Evolutionary conservation across 2,329 filamentous ascomycete genomes (phyloP), one percentile per base, ranked within the genome.

Genomic region (Torrubiella hemipterigena): DNA sequence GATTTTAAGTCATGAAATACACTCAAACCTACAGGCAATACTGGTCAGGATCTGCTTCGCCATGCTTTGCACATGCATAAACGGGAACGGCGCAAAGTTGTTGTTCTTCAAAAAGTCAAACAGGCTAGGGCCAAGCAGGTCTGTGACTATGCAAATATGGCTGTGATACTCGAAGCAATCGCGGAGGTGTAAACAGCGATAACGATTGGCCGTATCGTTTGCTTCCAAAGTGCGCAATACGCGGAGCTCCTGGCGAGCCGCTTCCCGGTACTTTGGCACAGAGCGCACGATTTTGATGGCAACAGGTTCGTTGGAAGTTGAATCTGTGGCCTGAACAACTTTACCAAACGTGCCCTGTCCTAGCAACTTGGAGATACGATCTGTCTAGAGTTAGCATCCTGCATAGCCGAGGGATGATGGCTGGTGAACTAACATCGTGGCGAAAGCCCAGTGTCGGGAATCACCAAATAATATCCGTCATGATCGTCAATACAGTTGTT

Each of bases 381-480:
- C 34, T 36, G 14, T 12, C 17, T 29, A 10, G 17, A 10, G 11
- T 12, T 8, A 16, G n/a, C 11, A 3, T 20, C 4, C 3, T n/a
- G 17, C 11, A 17, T 18, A 7, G 15, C 15, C 14, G 13, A 12
- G n/a, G n/a, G 7, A 15, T 11, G 13, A 13, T n/a, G 6, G 15
- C 29, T 20, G 9, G 27, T 21, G 18, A 27, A 71, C 84, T 55
- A 69, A 94, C 87, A 98, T 72, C 85, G 72, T 27, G 91, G 77
- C 11, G 91, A 94, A 31, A 98, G 64, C 37, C 83, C 75, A 9
- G 81, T 81, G 43, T 94, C 84, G 18, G 87, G 81, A 2, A 82
- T 77, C 15, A 98, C 87, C 44, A 96, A 85, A 51, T 95, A 98
- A 56, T 98, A 91, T 5, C 91, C 91, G 46, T 98, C 91, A 27